Percentiles rank a stretch among this genome's conserved stretches.
Evolutionary conservation across 768 basidiomycete genomes (phyloP).

Genomic region (Epithele typhae): DNA sequence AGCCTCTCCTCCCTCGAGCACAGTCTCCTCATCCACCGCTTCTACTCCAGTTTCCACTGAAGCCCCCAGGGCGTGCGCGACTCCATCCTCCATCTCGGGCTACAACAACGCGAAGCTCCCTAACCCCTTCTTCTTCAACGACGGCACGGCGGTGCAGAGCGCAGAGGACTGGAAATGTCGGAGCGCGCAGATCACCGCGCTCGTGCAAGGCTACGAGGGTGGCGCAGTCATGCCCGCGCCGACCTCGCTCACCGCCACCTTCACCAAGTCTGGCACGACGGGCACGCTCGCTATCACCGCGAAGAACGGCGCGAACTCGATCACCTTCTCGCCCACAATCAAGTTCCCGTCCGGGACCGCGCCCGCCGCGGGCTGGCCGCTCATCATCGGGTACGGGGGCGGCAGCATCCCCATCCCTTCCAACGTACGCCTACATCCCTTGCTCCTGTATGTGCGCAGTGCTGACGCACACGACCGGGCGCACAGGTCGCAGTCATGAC

Average conservation of each 20-base stretch:
- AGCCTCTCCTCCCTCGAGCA: background rate
- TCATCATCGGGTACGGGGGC: conserved; percentile 49
- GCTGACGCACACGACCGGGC: conserved; percentile 20
- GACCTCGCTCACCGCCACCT: conserved; percentile 38
- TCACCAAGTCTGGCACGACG: conserved; percentile 28
- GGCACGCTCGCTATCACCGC: conserved; percentile 47
- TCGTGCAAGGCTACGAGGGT: conserved; percentile 50
- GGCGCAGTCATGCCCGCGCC: conserved; percentile 49
- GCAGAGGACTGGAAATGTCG: conserved; percentile 49
- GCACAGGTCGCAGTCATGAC: conserved; percentile 39
- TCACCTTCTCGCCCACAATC: conserved; percentile 46
- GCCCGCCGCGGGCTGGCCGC: conserved; percentile 38
- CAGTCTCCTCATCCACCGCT: conserved; percentile 3
- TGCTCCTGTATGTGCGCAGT: conserved; percentile 24
- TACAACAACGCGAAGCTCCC: conserved; percentile 42
- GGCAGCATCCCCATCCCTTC: conserved; percentile 32
- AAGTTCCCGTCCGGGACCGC: conserved; percentile 40
- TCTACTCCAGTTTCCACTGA: background rate
- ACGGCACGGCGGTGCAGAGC: conserved; percentile 39
- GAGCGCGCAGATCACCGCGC: conserved; percentile 41
- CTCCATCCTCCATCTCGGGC: conserved; percentile 19
- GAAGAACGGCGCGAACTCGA: conserved; percentile 40
- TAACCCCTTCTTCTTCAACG: conserved; percentile 50
- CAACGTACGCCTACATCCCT: conserved; percentile 17
- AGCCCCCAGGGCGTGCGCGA: conserved; percentile 14